These are phyloP conservation scores for Fusarium duplospermum DNA, from an alignment of 2,329 filamentous ascomycete species.

Conservation along the genomic window DNA sequence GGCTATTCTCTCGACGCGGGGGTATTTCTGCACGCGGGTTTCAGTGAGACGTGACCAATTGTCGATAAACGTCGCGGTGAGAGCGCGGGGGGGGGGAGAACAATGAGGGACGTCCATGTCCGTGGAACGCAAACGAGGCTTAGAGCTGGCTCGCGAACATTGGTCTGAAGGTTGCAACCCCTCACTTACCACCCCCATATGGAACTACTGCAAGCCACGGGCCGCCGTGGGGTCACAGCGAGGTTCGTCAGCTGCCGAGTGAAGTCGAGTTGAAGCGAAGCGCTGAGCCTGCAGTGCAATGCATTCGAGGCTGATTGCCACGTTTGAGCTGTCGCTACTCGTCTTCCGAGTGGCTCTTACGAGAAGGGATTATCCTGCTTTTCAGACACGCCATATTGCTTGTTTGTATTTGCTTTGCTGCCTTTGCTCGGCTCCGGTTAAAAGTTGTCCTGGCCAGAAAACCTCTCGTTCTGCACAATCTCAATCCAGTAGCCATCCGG, in stretches of 20 bases:
- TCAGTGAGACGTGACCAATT: slow-evolving; percentile 2
- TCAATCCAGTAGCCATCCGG: slow-evolving; percentile 90
- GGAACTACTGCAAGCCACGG: slow-evolving; percentile 44
- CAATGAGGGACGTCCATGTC: neutral
- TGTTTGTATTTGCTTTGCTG: neutral
- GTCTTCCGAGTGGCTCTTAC: neutral
- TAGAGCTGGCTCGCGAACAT: slow-evolving; percentile 8
- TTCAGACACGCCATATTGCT: neutral
- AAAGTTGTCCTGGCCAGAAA: slow-evolving; percentile 66
- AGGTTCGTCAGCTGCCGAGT: neutral
- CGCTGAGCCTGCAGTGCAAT: neutral
- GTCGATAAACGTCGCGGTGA: neutral
- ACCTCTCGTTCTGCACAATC: slow-evolving; percentile 81
- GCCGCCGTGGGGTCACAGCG: slow-evolving; percentile 21
- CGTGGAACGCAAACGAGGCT: neutral
- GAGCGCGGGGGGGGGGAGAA: neutral
- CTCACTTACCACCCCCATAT: slow-evolving; percentile 41
- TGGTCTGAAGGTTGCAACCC: slow-evolving; percentile 30
- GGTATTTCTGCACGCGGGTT: slow-evolving; percentile 16
- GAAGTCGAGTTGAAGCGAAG: neutral
- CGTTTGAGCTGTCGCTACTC: neutral
- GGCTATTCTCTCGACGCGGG: slow-evolving; percentile 21
- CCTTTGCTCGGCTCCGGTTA: slow-evolving; percentile 45
- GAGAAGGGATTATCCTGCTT: neutral
- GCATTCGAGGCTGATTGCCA: neutral